Conservation (phyloP, 371 early-diverging fungal genomes). For the Mucor indicus region DNA sequence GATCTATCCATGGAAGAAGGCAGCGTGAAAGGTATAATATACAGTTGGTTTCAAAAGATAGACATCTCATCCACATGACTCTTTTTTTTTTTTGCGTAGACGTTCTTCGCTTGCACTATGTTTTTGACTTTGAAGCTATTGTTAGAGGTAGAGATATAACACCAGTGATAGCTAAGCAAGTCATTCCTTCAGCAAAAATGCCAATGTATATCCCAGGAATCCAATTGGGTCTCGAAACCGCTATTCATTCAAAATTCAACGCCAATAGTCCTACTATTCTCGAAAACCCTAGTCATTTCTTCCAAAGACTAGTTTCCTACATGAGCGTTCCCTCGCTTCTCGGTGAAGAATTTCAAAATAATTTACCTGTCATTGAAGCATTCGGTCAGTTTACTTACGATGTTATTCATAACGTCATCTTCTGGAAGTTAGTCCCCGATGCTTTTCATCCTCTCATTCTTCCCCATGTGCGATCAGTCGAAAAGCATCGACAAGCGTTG, state of each 20-base stretch:
- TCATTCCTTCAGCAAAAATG: constrained; percentile 18
- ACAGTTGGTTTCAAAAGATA: too few relatives aligned
- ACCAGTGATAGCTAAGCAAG: constrained; percentile 3
- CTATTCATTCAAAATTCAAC: constrained; percentile 7
- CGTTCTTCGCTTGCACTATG: constrained; percentile 30
- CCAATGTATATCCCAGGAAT: constrained; percentile 16
- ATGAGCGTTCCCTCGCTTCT: constrained; percentile 38
- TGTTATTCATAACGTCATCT: constrained; percentile 23
- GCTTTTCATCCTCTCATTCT: constrained; percentile 20
- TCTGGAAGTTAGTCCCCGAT: constrained; percentile 18
- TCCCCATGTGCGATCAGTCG: constrained; percentile 20
- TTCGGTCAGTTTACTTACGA: constrained; percentile 38
- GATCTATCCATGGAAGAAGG: constrained; percentile 33
- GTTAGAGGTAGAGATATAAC: too few relatives aligned
- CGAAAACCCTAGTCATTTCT: constrained; percentile 14
- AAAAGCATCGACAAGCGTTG: constrained; percentile 28
- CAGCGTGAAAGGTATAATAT: constrained; percentile 27
- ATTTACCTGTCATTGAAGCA: constrained; percentile 24
- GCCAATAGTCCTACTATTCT: constrained; percentile 3
- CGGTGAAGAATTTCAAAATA: constrained; percentile 24
- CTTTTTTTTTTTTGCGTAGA: constrained; percentile 20
- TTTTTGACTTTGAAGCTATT: constrained; percentile 6
- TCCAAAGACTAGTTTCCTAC: constrained; percentile 35
- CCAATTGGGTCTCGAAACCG: constrained; percentile 19
- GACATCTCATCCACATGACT: too few relatives aligned